Conservation (phyloP, 2,329 filamentous ascomycete genomes). For the Penicillium capsulatum region DNA sequence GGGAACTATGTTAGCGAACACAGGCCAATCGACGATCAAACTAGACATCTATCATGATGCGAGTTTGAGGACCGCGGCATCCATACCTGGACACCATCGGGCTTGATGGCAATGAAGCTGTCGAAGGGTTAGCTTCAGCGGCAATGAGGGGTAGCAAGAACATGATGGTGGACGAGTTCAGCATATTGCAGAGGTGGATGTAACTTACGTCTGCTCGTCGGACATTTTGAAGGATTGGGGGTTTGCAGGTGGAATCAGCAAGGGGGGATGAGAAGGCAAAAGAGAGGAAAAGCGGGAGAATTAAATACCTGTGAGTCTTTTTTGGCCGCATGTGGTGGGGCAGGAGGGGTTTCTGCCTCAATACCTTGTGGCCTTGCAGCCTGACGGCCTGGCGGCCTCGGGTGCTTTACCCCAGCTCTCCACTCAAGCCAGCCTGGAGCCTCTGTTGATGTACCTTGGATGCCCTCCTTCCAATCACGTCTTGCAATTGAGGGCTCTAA, state of each 20-base stretch:
- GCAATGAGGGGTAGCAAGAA: constrained; percentile 16
- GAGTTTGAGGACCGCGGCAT: not conserved
- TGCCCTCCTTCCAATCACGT: constrained; percentile 15
- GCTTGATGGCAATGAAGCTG: constrained; percentile 99
- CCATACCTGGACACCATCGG: constrained; percentile 93
- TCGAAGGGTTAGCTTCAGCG: constrained; percentile 31
- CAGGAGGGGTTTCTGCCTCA: constrained; percentile 11
- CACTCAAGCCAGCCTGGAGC: constrained; percentile 35
- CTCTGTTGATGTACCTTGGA: constrained; percentile 16
- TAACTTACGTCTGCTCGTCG: constrained; percentile 80
- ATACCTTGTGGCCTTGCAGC: constrained; percentile 11
- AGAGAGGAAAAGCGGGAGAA: constrained; percentile 15
- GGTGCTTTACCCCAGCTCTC: constrained; percentile 30
- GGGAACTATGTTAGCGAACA: constrained; percentile 23
- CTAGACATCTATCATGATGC: constrained; percentile 1
- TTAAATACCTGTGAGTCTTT: constrained; percentile 43
- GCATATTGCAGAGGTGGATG: constrained; percentile 7
- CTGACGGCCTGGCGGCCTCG: constrained; percentile 18
- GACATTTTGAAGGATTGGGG: constrained; percentile 57
- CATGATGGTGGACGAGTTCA: constrained; percentile 11
- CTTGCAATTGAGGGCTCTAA: constrained; percentile 35
- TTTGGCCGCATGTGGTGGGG: constrained; percentile 26
- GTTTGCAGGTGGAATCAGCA: constrained; percentile 16
- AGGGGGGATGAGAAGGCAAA: constrained; percentile 20
- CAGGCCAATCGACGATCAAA: constrained; percentile 9